Evolutionary conservation across 169 alveolate species (phyloP).

Genomic region (Amoebophrya sp.): DNA sequence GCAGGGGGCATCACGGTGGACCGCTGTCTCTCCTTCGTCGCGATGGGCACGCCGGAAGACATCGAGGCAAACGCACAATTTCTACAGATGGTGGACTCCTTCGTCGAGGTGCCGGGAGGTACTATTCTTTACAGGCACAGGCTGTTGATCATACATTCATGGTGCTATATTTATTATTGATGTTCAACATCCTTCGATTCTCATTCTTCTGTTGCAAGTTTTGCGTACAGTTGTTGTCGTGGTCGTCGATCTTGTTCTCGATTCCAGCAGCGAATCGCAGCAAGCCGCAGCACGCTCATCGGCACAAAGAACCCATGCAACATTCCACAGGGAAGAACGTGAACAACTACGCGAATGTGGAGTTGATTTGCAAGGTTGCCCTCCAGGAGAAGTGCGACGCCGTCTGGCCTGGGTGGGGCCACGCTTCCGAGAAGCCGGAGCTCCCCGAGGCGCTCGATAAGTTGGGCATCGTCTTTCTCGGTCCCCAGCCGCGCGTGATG

Average conservation of each 20-base stretch:
- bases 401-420: conserved; percentile 80
- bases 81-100: conserved; percentile 25
- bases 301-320: too few relatives aligned
- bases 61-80: conserved; percentile 26
- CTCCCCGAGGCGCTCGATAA: conserved; percentile 46
- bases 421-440: conserved; percentile 58
- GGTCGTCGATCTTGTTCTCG: too few relatives aligned
- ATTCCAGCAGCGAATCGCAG: too few relatives aligned
- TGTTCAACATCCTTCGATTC: too few relatives aligned
- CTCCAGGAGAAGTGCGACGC: conserved; percentile 59
- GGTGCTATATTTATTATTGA: too few relatives aligned
- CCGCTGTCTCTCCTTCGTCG: conserved; percentile 4
- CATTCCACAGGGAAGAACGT: conserved; percentile 33
- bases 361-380: conserved; percentile 47
- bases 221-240: too few relatives aligned
- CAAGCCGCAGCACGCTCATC: too few relatives aligned
- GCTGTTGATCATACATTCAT: too few relatives aligned
- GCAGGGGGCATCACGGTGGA: background rate
- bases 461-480: conserved; percentile 51
- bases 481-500: conserved; percentile 59
- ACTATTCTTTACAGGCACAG: too few relatives aligned
- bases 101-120: conserved; percentile 19
- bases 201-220: too few relatives aligned
- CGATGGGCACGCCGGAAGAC: conserved; percentile 39
- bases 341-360: conserved; percentile 35